Evolutionary conservation across 768 basidiomycete species (phyloP).

Genomic region (Phaeotremella fagi): DNA sequence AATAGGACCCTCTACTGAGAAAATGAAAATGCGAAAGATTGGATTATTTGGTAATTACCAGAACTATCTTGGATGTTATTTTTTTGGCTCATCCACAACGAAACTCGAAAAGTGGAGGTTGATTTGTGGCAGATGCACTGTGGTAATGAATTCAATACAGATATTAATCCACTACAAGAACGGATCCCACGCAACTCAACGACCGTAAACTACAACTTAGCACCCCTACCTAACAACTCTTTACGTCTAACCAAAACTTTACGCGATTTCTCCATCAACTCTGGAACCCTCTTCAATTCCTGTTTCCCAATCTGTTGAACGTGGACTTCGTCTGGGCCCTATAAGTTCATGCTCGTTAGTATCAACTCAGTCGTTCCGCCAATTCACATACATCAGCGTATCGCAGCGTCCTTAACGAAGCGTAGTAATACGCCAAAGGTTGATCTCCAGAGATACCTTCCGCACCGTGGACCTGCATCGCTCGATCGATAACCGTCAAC

Average conservation of each 20-base stretch:
- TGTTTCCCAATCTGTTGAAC: slow-evolving; percentile 89
- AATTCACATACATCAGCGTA: slow-evolving; percentile 49
- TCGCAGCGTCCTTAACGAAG: slow-evolving; percentile 77
- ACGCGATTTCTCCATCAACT: slow-evolving; percentile 46
- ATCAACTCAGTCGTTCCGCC: no score
- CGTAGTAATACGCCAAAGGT: slow-evolving; percentile 70
- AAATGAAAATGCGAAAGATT: no score
- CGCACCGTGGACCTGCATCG: slow-evolving; percentile 93
- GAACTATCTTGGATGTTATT: no score
- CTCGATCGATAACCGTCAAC: slow-evolving; percentile 79
- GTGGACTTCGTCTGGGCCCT: slow-evolving; percentile 64
- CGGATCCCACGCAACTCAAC: no score
- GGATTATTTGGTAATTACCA: no score
- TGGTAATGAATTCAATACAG: no score
- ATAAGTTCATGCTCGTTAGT: no score
- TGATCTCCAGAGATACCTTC: slow-evolving; percentile 91
- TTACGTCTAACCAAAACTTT: slow-evolving; percentile 22
- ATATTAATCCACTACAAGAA: no score
- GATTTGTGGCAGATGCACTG: no score
- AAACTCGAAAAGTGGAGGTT: no score
- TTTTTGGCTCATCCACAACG: no score
- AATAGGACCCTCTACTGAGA: no score
- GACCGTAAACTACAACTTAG: slow-evolving; percentile 37
- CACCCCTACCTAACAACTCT: slow-evolving; percentile 11
- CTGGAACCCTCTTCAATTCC: slow-evolving; percentile 73